Conservation (phyloP, 2,329 filamentous ascomycete species). For the Pseudovirgaria hyperparasitica region DNA sequence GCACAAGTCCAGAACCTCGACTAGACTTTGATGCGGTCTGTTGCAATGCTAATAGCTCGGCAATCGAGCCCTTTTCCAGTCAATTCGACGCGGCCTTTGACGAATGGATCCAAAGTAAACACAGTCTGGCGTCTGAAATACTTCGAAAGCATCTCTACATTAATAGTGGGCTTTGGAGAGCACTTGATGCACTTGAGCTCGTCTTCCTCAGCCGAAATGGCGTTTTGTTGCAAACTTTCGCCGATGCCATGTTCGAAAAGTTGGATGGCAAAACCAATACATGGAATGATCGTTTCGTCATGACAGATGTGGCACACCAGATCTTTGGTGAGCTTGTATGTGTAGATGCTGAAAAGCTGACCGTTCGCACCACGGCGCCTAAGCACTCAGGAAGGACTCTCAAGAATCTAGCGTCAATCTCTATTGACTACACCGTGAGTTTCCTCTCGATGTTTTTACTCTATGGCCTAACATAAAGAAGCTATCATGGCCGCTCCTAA, state of each 20-base stretch:
- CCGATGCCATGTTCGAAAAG: slow-evolving; percentile 58
- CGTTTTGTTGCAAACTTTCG: slow-evolving; percentile 51
- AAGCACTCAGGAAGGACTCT: slow-evolving; percentile 45
- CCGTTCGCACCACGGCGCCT: slow-evolving; percentile 39
- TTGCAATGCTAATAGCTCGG: slow-evolving; percentile 26
- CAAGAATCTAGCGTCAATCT: slow-evolving; percentile 48
- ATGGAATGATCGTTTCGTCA: slow-evolving; percentile 72
- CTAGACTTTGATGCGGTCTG: slow-evolving; percentile 49
- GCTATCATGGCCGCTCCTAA: slow-evolving; percentile 47
- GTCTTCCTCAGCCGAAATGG: slow-evolving; percentile 72
- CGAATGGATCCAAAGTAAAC: slow-evolving; percentile 63
- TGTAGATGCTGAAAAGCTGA: slow-evolving; percentile 50
- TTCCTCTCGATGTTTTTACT: slow-evolving; percentile 14
- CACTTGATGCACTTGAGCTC: slow-evolving; percentile 53
- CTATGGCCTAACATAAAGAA: slow-evolving; percentile 7
- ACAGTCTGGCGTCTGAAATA: slow-evolving; percentile 53
- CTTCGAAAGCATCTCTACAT: slow-evolving; percentile 56
- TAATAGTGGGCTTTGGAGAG: slow-evolving; percentile 52
- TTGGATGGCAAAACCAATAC: slow-evolving; percentile 47
- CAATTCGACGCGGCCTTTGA: slow-evolving; percentile 61
- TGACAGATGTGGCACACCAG: slow-evolving; percentile 66
- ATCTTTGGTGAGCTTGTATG: slow-evolving; percentile 43
- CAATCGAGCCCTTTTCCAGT: slow-evolving; percentile 57
- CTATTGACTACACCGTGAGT: slow-evolving; percentile 55
- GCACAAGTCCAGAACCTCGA: slow-evolving; percentile 11